These are phyloP conservation scores for Gaeumannomyces sp. DNA, from an alignment of 2,329 filamentous ascomycete species.

Conservation along the genomic window DNA sequence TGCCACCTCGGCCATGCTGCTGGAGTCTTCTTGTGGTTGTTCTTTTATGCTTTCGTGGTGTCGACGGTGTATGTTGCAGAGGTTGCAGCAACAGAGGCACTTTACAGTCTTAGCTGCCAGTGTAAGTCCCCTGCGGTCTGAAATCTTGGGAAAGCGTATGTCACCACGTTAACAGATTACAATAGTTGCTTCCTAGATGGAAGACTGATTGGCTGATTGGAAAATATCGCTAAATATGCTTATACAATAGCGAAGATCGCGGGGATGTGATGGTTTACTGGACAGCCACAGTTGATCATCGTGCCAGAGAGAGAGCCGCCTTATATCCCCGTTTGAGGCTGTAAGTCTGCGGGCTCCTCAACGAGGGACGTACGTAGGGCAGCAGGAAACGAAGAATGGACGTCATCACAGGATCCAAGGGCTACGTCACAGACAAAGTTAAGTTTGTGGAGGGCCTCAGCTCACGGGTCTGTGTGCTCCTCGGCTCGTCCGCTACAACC, in stretches of 20 bases:
- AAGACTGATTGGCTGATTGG: not conserved
- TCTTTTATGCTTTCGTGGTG: not conserved
- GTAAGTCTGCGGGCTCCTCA: not conserved
- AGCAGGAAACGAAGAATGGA: not conserved
- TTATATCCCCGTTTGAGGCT: not conserved
- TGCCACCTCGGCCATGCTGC: constrained; percentile 4
- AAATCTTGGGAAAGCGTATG: not conserved
- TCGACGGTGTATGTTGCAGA: not conserved
- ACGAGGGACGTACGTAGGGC: not conserved
- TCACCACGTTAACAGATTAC: not conserved
- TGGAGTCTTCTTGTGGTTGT: not conserved
- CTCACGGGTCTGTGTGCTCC: too few relatives aligned
- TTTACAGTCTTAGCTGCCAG: not conserved
- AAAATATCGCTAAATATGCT: not conserved
- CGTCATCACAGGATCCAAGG: not conserved
- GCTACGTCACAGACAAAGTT: not conserved
- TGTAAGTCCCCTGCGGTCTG: not conserved
- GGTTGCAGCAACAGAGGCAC: not conserved
- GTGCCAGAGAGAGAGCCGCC: not conserved
- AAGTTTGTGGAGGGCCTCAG: not conserved
- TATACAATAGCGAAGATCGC: not conserved
- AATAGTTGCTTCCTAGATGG: not conserved
- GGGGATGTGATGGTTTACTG: not conserved
- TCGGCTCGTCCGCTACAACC: not conserved
- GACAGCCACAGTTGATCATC: not conserved